These are phyloP conservation scores for Clavaria fumosa DNA, from an alignment of 768 basidiomycete genomes.

Conservation along the genomic window DNA sequence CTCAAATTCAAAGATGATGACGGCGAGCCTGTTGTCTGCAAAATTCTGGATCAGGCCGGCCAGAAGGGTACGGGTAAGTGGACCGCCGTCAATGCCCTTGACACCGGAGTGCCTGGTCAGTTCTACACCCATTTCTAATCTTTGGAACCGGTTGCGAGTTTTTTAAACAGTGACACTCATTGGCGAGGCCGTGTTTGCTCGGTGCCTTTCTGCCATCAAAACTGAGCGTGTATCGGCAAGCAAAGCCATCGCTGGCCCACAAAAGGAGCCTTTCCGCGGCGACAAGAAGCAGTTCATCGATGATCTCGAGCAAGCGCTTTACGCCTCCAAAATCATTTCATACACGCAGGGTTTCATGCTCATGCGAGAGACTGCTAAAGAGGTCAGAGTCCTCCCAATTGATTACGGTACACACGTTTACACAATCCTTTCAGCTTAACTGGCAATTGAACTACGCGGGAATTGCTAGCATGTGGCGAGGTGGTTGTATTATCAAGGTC, in stretches of 20 bases:
- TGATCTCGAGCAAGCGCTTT: constrained; percentile 96
- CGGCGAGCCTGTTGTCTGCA: constrained; percentile 77
- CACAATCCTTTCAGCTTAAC: constrained; percentile 27
- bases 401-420: too few relatives aligned
- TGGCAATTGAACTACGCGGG: constrained; percentile 98
- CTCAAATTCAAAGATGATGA: constrained; percentile 95
- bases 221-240: constrained; percentile 88
- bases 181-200: constrained; percentile 98
- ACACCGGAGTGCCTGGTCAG: constrained; percentile 75
- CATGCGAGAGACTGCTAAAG: constrained; percentile 95
- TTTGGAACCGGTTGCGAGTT: constrained; percentile 5
- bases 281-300: constrained; percentile 99
- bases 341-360: constrained; percentile 99
- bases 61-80: constrained; percentile 99
- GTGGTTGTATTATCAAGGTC: constrained; percentile 98
- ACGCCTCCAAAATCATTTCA: constrained; percentile 98
- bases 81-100: constrained; percentile 95
- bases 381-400: constrained; percentile 34
- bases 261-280: constrained; percentile 86
- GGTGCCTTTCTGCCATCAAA: constrained; percentile 95
- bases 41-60: constrained; percentile 92
- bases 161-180: constrained; percentile 75
- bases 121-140: constrained; percentile 8
- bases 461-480: constrained; percentile 99
- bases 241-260: constrained; percentile 81